These are phyloP conservation scores for Talaromyces sp. DNA, from an alignment of 2,329 filamentous ascomycete species.

Conservation along the genomic window DNA sequence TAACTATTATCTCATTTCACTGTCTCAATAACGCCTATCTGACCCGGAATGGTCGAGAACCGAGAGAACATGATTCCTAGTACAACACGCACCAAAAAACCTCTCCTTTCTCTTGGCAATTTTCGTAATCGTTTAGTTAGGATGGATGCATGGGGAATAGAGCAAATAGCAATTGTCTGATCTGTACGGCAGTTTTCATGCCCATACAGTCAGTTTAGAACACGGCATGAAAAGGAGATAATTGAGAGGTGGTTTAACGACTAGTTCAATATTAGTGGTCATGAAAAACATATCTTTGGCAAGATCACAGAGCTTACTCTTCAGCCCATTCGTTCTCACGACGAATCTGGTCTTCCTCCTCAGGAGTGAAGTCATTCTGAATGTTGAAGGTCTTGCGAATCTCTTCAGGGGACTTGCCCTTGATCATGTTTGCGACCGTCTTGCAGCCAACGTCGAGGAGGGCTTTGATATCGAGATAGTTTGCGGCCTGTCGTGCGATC, in stretches of 20 bases:
- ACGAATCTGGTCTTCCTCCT: conserved; percentile 97
- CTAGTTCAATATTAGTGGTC: conserved; percentile 11
- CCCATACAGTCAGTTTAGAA: not conserved
- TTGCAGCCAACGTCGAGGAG: conserved; percentile 98
- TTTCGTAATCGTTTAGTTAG: not conserved
- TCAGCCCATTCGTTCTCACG: conserved; percentile 90
- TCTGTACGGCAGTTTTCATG: not conserved
- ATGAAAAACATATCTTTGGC: not conserved
- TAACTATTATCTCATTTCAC: too few relatives aligned
- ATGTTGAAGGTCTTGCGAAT: conserved; percentile 99
- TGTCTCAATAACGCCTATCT: not conserved
- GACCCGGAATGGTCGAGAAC: not conserved
- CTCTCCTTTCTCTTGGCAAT: not conserved
- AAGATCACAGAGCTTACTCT: conserved; percentile 49
- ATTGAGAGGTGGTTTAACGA: not conserved
- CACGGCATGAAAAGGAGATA: not conserved
- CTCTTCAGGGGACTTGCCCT: conserved; percentile 98
- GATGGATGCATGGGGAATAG: not conserved
- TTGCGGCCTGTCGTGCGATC: conserved; percentile 82
- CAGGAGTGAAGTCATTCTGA: conserved; percentile 96
- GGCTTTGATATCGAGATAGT: conserved; percentile 98
- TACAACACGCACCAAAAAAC: not conserved
- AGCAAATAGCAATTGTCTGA: not conserved
- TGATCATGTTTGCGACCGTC: conserved; percentile 99
- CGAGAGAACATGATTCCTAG: too few relatives aligned